A percentile compares a stretch with the other conserved stretches of the same genome.
phyloP scores from a whole-genome alignment of 768 basidiomycete species.

The Tricholoma terreum region DNA sequence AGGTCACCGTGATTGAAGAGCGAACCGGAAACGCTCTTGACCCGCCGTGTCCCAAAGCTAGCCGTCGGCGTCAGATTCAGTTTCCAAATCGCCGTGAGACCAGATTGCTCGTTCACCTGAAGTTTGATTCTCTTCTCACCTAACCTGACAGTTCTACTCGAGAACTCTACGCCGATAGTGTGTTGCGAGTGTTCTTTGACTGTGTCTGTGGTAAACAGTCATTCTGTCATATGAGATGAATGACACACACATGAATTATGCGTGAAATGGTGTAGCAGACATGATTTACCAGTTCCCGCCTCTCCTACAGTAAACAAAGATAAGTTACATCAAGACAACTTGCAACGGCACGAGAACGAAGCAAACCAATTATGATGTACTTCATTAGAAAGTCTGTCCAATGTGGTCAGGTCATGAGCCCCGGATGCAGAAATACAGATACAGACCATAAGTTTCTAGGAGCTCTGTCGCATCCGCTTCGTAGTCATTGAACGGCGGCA shows the following conservation, averaged over 20 bases:
- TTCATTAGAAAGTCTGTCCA: conserved; percentile 94
- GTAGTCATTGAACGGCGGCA: conserved; percentile 62
- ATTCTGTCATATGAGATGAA: not conserved
- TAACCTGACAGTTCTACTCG: conserved; percentile 87
- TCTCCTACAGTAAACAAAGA: conserved; percentile 57
- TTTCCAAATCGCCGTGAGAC: not conserved
- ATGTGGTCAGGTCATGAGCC: conserved; percentile 14
- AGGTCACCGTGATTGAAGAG: not conserved
- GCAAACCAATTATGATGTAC: conserved; percentile 90
- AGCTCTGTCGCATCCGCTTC: conserved; percentile 87
- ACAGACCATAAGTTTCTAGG: conserved; percentile 87
- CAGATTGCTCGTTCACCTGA: conserved; percentile 55
- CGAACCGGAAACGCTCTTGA: conserved; percentile 88
- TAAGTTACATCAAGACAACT: conserved; percentile 7
- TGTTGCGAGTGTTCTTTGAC: conserved; percentile 97
- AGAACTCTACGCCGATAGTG: conserved; percentile 98
- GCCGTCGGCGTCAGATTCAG: conserved; percentile 2
- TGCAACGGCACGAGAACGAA: conserved; percentile 4
- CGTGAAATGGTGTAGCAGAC: conserved; percentile 93
- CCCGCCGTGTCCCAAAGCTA: conserved; percentile 98
- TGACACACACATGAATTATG: conserved; percentile 85
- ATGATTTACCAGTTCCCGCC: conserved; percentile 96
- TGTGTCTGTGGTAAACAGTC: conserved; percentile 28
- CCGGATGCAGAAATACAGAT: not conserved
- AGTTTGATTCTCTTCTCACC: conserved; percentile 95